Evolutionary conservation across 73 alveolate genomes (phyloP), one percentile per base, ranked within the genome.

Genomic region (Uronychia setigera): DNA sequence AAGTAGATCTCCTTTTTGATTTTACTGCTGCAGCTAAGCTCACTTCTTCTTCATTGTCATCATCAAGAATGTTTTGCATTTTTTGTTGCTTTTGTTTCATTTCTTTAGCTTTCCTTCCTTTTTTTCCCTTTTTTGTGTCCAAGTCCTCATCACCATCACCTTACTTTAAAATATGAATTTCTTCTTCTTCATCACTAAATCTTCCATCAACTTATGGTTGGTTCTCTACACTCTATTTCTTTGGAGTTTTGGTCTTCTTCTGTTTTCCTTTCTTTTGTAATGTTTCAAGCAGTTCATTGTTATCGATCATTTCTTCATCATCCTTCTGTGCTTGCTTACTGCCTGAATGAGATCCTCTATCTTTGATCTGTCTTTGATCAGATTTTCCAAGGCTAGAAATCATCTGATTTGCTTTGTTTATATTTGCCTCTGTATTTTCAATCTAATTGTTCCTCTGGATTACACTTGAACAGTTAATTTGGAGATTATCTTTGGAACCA

Each of bases 121-220:
- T n/a, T n/a, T n/a, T n/a, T n/a, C n/a, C n/a, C n/a, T n/a, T n/a
- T n/a, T n/a, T n/a, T n/a, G n/a, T n/a, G n/a, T n/a, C n/a, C n/a
- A n/a, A n/a, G n/a, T n/a, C n/a, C n/a, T n/a, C n/a, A n/a, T n/a
- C n/a, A n/a, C n/a, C n/a, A n/a, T n/a, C n/a, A n/a, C n/a, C n/a
- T n/a, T n/a, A 76, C 35, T 29, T 33, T 59, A 76, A 29, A 1
- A 74, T 58, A 0, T 86, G 84, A 26, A 86, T 83, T 25, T 31
- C 77, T 31, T 86, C 92, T n/a, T 86, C 92, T 33, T 86, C 92
- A 27, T 28, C 82, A 1, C 35, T 76, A 0, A 30, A 46, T 0
- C 30, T 28, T 46, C 59, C 80, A 0, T 26, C 83, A 19, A 33
- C 67, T 27, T 13, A 19, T 59, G 31, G 79, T 14, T 67, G 74